Evolutionary conservation across 2,329 filamentous ascomycete genomes (phyloP).

Genomic region (Aspergillus oerlinghausenensis): DNA sequence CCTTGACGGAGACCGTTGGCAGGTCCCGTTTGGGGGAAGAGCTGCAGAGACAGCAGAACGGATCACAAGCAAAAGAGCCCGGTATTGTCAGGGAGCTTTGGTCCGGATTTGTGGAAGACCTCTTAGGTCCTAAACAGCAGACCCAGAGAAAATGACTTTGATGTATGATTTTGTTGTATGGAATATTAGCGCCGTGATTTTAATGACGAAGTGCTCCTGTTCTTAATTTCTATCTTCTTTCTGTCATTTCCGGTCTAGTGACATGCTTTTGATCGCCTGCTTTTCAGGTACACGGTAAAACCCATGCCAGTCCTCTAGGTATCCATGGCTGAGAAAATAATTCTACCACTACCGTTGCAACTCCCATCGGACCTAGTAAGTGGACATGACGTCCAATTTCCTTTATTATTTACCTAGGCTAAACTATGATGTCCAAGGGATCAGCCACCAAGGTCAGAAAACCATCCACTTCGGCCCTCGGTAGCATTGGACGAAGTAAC

Average conservation of each 20-base stretch:
- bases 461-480: not conserved
- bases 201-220: not conserved
- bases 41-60: conserved; percentile 33
- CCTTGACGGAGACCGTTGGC: conserved; percentile 49
- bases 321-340: not conserved
- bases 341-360: not conserved
- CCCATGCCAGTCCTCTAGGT: not conserved
- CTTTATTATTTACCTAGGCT: not conserved
- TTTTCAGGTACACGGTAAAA: no score
- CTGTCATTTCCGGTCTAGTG: not conserved
- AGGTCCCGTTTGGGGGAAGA: conserved; percentile 35
- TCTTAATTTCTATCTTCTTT: not conserved
- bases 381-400: not conserved
- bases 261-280: not conserved
- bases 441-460: not conserved
- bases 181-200: conserved; percentile 10
- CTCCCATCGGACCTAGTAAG: not conserved
- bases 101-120: conserved; percentile 34
- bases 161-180: not conserved
- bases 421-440: not conserved
- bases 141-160: conserved; percentile 17
- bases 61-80: conserved; percentile 17
- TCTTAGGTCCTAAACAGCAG: conserved; percentile 32
- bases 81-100: conserved; percentile 33
- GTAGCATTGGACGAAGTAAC: not conserved